phyloP scores from a whole-genome alignment of 106 monocot genomes.

The Dendrobium nobile region DNA sequence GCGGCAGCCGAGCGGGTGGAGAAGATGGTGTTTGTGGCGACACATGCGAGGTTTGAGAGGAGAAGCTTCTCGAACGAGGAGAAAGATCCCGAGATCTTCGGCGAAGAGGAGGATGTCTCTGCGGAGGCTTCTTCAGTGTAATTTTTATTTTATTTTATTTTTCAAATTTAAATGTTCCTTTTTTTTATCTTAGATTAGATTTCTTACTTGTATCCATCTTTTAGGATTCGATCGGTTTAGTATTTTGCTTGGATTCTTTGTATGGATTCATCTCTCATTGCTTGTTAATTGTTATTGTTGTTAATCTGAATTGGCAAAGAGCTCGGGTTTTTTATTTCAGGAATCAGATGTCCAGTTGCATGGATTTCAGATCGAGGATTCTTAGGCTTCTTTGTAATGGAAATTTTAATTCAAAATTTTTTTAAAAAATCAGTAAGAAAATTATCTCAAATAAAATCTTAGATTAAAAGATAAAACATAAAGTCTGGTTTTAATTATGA shows the following conservation, averaged over 20 bases:
- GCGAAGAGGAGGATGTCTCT: conserved; percentile 31
- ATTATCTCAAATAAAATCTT: too few species aligned
- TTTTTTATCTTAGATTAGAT: not conserved
- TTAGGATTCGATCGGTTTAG: not conserved
- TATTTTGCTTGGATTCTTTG: conserved; percentile 4
- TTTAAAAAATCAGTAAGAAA: too few species aligned
- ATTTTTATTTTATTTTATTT: conserved; percentile 25
- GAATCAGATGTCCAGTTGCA: too few species aligned
- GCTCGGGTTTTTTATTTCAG: too few species aligned
- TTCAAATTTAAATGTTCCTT: not conserved
- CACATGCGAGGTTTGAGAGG: conserved; percentile 67
- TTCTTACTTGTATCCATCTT: not conserved
- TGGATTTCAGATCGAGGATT: too few species aligned
- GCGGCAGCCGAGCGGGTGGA: conserved; percentile 46
- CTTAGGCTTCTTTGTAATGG: too few species aligned
- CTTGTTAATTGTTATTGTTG: too few species aligned
- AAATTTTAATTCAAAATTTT: too few species aligned
- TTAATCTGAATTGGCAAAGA: too few species aligned
- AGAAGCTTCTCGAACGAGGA: conserved; percentile 67
- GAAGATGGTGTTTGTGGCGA: conserved; percentile 75
- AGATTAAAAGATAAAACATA: too few species aligned
- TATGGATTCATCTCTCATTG: not conserved
- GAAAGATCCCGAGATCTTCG: conserved; percentile 61
- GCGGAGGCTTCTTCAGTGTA: conserved; percentile 21
- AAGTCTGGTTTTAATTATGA: too few species aligned